These are phyloP conservation scores for Linderina pennispora DNA, from an alignment of 192 early-diverging fungal genomes.

Conservation along the genomic window DNA sequence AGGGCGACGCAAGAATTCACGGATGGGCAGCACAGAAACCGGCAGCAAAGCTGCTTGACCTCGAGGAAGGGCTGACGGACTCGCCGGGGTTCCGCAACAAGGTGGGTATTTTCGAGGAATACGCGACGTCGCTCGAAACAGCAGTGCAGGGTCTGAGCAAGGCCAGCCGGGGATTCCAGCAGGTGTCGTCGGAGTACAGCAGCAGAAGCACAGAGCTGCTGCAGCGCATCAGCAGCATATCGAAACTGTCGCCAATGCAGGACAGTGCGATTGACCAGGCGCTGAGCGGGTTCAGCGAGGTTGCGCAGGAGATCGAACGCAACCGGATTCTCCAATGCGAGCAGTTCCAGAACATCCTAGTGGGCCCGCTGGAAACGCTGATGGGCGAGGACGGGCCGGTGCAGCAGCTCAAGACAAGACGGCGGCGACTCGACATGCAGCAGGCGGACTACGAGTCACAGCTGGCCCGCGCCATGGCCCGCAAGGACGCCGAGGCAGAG, in stretches of 20 bases:
- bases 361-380: conserved; percentile 62
- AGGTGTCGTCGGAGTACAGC: conserved; percentile 16
- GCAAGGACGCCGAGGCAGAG: conserved; percentile 16
- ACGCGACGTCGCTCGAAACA: conserved; percentile 21
- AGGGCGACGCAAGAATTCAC: too few relatives aligned
- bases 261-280: conserved; percentile 12
- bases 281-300: conserved; percentile 10
- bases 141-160: conserved; percentile 26
- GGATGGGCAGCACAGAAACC: too few relatives aligned
- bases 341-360: conserved; percentile 63
- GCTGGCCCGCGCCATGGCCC: conserved; percentile 21
- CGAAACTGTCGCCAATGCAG: conserved; percentile 18
- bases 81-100: conserved; percentile 32
- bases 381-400: conserved; percentile 52
- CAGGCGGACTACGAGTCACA: conserved; percentile 42
- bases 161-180: conserved; percentile 20
- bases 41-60: conserved; percentile 28
- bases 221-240: conserved; percentile 6
- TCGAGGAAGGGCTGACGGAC: conserved; percentile 31
- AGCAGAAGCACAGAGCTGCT: conserved; percentile 9
- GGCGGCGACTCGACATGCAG: conserved; percentile 12
- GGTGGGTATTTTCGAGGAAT: conserved; percentile 34
- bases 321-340: conserved; percentile 41
- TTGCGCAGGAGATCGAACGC: conserved; percentile 34
- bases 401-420: conserved; percentile 2